These are phyloP conservation scores for Desmodesmus armatus DNA, from an alignment of 139 green algal species.

Conservation along the genomic window DNA sequence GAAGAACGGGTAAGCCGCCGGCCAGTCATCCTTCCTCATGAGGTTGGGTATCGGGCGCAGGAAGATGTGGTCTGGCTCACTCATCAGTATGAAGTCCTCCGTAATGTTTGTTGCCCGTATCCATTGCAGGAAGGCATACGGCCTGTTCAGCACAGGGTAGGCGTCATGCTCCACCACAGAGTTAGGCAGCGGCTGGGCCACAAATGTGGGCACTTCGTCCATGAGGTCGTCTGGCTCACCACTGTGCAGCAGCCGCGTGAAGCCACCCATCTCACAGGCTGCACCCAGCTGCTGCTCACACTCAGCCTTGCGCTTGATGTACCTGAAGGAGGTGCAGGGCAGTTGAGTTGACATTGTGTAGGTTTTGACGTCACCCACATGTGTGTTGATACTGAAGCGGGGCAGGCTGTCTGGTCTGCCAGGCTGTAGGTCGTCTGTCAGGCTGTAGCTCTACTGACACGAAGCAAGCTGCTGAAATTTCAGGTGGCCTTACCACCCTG, in stretches of 20 bases:
- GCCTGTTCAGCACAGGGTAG: conserved; percentile 96
- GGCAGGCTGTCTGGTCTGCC: no score
- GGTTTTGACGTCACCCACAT: no score
- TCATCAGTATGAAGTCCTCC: conserved; percentile 96
- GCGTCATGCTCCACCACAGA: conserved; percentile 75
- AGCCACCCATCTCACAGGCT: conserved; percentile 89
- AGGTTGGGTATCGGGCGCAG: conserved; percentile 95
- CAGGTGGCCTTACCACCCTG: no score
- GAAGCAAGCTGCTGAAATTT: no score
- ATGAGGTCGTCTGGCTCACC: conserved; percentile 92
- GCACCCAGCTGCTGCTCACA: conserved; percentile 76
- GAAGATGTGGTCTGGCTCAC: conserved; percentile 97
- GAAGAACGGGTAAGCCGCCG: conserved; percentile 96
- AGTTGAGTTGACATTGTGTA: no score
- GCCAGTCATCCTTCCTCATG: conserved; percentile 70
- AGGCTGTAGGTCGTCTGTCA: no score
- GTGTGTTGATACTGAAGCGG: no score
- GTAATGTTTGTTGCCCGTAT: conserved; percentile 75
- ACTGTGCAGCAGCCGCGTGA: conserved; percentile 95
- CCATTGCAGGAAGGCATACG: conserved; percentile 96
- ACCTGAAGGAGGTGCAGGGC: conserved; percentile 54
- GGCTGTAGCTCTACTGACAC: no score
- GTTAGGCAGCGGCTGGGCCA: conserved; percentile 88
- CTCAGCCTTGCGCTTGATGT: conserved; percentile 80
- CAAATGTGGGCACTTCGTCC: conserved; percentile 95